Conservation (phyloP, 108 stramenopile genomes). For the Fragilaria radians region DNA sequence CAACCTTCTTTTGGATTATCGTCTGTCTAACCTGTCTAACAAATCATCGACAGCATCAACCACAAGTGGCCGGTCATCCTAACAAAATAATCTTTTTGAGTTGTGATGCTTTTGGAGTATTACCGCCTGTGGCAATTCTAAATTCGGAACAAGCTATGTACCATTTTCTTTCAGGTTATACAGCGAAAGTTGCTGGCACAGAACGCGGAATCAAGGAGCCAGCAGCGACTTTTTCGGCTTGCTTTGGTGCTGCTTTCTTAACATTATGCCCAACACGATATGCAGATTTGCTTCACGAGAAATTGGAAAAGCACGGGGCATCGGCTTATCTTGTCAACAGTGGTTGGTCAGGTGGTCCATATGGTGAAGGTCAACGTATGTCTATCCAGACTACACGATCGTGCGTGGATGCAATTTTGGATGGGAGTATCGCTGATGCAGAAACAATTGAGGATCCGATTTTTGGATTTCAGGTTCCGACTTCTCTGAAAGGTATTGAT, state of each 20-base stretch:
- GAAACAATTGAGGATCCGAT: constrained; percentile 68
- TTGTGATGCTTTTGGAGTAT: constrained; percentile 96
- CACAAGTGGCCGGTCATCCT: constrained; percentile 94
- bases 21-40: no score
- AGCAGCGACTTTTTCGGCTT: constrained; percentile 85
- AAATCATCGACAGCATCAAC: constrained; percentile 55
- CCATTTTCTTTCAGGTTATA: constrained; percentile 96
- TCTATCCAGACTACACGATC: constrained; percentile 92
- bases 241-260: constrained; percentile 98
- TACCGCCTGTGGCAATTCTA: constrained; percentile 94
- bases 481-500: constrained; percentile 74
- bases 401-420: constrained; percentile 92
- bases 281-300: constrained; percentile 90
- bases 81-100: constrained; percentile 93
- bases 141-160: constrained; percentile 95
- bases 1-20: neutral
- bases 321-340: constrained; percentile 95
- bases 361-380: constrained; percentile 95
- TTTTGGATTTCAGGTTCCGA: constrained; percentile 93
- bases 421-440: constrained; percentile 85
- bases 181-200: constrained; percentile 98
- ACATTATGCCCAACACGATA: constrained; percentile 93
- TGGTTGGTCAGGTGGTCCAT: constrained; percentile 96
- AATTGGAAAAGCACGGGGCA: constrained; percentile 82
- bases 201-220: constrained; percentile 96